These are phyloP conservation scores for Daldinia bambusicola DNA, from an alignment of 495 filamentous ascomycete species.

Conservation along the genomic window DNA sequence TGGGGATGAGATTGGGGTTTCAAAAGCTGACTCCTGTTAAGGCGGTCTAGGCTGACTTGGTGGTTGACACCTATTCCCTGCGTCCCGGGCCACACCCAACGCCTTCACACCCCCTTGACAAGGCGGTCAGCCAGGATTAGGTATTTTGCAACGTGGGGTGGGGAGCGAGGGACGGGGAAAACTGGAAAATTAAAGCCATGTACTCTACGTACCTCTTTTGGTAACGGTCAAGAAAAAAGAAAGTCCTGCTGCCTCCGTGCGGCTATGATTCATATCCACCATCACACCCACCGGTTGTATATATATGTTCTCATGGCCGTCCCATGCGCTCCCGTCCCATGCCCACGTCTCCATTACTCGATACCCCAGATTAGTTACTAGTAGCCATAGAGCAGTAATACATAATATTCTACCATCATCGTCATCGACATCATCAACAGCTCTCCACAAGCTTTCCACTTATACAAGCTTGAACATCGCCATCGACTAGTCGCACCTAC, in stretches of 20 bases:
- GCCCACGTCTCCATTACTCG: conserved; percentile 27
- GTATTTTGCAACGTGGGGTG: conserved; percentile 46
- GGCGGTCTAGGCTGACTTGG: conserved; percentile 47
- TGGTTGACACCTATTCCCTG: conserved; percentile 38
- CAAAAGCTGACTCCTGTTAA: conserved; percentile 41
- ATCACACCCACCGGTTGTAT: conserved; percentile 31
- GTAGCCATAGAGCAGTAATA: conserved; percentile 45
- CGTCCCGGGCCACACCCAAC: conserved; percentile 30
- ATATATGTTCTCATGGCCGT: conserved; percentile 46
- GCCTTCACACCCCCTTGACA: conserved; percentile 41
- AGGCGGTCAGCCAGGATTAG: conserved; percentile 50
- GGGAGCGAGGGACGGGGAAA: conserved; percentile 31
- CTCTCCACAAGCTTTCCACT: conserved; percentile 23
- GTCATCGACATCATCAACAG: conserved; percentile 26
- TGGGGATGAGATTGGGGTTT: conserved; percentile 34
- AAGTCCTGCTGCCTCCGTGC: conserved; percentile 42
- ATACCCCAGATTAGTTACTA: conserved; percentile 41
- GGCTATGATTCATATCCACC: conserved; percentile 47
- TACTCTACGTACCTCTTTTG: not conserved
- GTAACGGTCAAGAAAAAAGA: conserved; percentile 34
- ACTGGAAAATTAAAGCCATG: conserved; percentile 45
- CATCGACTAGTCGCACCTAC: conserved; percentile 9
- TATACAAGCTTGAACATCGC: conserved; percentile 17
- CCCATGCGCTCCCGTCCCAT: conserved; percentile 44
- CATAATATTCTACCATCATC: conserved; percentile 31